These are phyloP conservation scores for Pichia phayaonensis DNA, from an alignment of 805 yeast species.

Conservation along the genomic window DNA sequence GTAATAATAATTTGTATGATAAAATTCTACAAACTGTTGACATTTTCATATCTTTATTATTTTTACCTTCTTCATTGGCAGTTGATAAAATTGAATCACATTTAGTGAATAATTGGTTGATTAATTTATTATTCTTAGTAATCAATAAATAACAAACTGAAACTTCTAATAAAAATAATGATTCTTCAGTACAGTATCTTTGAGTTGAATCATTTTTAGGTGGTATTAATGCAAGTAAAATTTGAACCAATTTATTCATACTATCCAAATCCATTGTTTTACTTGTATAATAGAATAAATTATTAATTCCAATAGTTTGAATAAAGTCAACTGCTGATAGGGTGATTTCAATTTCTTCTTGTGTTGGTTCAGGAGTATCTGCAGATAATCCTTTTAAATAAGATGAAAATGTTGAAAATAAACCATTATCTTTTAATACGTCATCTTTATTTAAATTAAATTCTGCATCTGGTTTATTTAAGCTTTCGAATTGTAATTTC, in stretches of 20 bases:
- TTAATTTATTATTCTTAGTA: conserved; percentile 21
- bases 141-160: conserved; percentile 27
- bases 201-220: conserved; percentile 22
- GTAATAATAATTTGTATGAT: conserved; percentile 44
- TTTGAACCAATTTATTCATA: conserved; percentile 28
- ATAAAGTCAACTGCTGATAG: conserved; percentile 78
- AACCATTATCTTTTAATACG: conserved; percentile 63
- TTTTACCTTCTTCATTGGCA: conserved; percentile 6
- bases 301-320: conserved; percentile 54
- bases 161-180: conserved; percentile 26
- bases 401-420: conserved; percentile 88
- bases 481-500: conserved; percentile 40
- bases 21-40: conserved; percentile 31
- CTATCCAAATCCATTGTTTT: conserved; percentile 27
- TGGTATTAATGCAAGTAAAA: conserved; percentile 31
- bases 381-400: conserved; percentile 83
- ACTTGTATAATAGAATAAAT: conserved; percentile 46
- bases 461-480: conserved; percentile 61
- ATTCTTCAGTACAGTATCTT: conserved; percentile 22
- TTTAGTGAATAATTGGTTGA: conserved; percentile 15
- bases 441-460: conserved; percentile 55
- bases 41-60: conserved; percentile 22
- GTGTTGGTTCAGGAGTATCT: conserved; percentile 86
- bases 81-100: conserved; percentile 17
- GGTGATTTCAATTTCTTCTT: conserved; percentile 85